phyloP scores from a whole-genome alignment of 768 basidiomycete genomes.

The Leccinum barrowsii region DNA sequence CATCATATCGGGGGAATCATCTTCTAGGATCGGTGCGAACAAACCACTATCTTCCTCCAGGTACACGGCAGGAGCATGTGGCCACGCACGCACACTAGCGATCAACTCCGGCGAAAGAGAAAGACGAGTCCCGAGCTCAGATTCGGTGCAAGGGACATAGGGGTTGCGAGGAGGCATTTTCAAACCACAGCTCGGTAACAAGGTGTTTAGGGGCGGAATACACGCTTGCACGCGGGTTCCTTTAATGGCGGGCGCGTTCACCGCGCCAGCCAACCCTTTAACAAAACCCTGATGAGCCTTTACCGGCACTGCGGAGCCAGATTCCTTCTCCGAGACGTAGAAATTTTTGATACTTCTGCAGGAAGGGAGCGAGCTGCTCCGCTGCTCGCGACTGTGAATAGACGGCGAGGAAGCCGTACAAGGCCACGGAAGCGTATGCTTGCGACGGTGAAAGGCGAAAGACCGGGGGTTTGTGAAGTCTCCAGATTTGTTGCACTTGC shows the following conservation, averaged over 20 bases:
- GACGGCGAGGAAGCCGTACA: constrained; percentile 62
- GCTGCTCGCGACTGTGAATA: constrained; percentile 65
- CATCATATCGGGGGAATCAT: constrained; percentile 54
- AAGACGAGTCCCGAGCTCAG: not conserved
- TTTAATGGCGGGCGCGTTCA: constrained; percentile 80
- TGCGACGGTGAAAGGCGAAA: constrained; percentile 50
- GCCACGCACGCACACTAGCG: constrained; percentile 13
- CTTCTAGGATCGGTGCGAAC: constrained; percentile 64
- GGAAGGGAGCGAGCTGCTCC: constrained; percentile 67
- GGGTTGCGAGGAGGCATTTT: constrained; percentile 12
- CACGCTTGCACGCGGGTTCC: constrained; percentile 81
- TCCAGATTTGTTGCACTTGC: constrained; percentile 53
- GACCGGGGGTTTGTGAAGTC: constrained; percentile 34
- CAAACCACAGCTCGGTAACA: constrained; percentile 7
- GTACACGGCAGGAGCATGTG: constrained; percentile 16
- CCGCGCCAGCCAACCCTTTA: constrained; percentile 73
- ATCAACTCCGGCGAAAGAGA: constrained; percentile 14
- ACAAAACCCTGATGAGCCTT: constrained; percentile 55
- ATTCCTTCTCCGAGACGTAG: constrained; percentile 61
- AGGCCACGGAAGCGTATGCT: constrained; percentile 56
- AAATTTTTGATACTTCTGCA: constrained; percentile 69
- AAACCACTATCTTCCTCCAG: constrained; percentile 31
- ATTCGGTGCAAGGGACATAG: constrained; percentile 24
- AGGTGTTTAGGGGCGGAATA: constrained; percentile 65
- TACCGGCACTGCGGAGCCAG: constrained; percentile 2